Evolutionary conservation across 2,329 filamentous ascomycete species (phyloP), one percentile per base, ranked within the genome.

Genomic region (Fusarium caatingaense): DNA sequence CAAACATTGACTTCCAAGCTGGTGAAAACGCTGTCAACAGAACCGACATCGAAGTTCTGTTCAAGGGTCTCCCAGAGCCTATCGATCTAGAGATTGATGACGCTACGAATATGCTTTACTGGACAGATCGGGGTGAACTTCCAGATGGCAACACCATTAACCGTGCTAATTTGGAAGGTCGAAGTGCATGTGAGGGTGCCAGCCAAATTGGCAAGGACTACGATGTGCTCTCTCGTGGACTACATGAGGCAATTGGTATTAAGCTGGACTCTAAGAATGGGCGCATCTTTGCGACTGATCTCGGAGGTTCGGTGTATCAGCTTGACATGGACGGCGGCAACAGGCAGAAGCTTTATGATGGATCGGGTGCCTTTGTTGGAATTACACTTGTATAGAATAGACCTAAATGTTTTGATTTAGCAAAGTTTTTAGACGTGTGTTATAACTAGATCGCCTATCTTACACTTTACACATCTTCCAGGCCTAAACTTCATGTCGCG

Each of bases 221-320:
- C 4, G 44, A 49, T 5, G n/a, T 63, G 5, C 1, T 63, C 2
- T 9, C 44, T 4, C 25, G 28, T 0, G 58, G 48, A 25, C 7
- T 63, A 1, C 44, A 64, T 1, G 60, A 63, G 13, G 58, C 60
- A 1, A 64, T 64, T 0, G 60, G 49, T 3, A 16, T 64, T 8
- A 48, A 56, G 12, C 4, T 62, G 0, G 60, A 62, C 10, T 3
- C 9, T 0, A 54, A 46, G 15, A 54, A 42, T 1, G 8, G n/a
- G 0, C 32, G 21, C 5, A 54, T 62, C 0, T 62, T 54, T 9
- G 60, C 27, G 0, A 62, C 60, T 0, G 60, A 62, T 0, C 2
- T 61, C 3, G 56, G 60, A 34, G 60, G 60, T 13, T 53, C 56
- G 0, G 45, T 62, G 23, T 62, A 62, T 15, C 27, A 61, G 25